Percentiles rank a stretch among this genome's conserved stretches.
Conservation (phyloP, 2,329 filamentous ascomycete species). For the Chrysoporthe puriensis region DNA sequence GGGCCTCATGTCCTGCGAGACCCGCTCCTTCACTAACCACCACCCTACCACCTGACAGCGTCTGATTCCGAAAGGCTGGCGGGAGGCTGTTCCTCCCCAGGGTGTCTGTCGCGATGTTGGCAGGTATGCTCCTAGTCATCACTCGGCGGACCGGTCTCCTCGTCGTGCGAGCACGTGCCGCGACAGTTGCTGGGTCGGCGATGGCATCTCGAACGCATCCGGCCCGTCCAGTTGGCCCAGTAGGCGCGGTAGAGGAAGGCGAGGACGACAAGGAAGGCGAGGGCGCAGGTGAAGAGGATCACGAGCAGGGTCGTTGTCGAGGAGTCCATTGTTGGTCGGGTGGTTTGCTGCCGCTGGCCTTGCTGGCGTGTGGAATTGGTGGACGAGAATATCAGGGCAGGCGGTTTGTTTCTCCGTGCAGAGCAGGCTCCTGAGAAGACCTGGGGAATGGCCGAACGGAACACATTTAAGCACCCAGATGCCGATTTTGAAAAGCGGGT, state of each 20-base stretch:
- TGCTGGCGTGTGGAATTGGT: too few relatives aligned
- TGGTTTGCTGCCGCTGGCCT: too few relatives aligned
- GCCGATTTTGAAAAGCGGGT: not conserved
- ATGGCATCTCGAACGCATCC: not conserved
- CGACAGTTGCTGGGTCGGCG: not conserved
- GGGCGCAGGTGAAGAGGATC: slow-evolving; percentile 3
- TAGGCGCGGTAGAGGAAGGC: slow-evolving; percentile 10
- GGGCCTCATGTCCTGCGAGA: too few relatives aligned
- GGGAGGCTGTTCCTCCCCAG: not conserved
- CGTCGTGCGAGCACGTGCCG: not conserved
- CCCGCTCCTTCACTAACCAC: too few relatives aligned
- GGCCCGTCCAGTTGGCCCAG: slow-evolving; percentile 8
- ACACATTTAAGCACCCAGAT: not conserved
- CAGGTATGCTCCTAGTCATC: not conserved
- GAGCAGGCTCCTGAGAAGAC: not conserved
- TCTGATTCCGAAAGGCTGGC: too few relatives aligned
- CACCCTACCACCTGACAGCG: too few relatives aligned
- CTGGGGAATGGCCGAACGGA: not conserved
- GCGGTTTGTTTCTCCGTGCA: not conserved
- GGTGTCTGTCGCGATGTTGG: not conserved
- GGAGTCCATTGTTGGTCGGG: not conserved
- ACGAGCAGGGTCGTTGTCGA: slow-evolving; percentile 8
- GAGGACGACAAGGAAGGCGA: slow-evolving; percentile 4
- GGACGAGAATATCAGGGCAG: not conserved
- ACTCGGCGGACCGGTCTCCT: not conserved